Conservation (phyloP, 2,329 filamentous ascomycete genomes). For the Hirsutella minnesotensis region DNA sequence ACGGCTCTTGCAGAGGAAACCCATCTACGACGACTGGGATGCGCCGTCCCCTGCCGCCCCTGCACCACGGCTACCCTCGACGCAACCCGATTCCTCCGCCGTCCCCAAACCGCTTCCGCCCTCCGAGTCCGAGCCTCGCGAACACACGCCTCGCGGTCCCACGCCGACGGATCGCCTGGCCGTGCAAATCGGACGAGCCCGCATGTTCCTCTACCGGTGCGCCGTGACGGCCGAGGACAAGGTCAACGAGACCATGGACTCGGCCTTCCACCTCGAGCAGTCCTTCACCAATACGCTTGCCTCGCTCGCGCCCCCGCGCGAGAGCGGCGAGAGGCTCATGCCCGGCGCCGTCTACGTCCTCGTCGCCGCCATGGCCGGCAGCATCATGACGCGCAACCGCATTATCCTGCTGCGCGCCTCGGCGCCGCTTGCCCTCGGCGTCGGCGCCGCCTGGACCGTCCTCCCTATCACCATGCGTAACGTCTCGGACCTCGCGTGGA, state of each 20-base stretch:
- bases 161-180: constrained; percentile 87
- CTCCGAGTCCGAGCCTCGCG: constrained; percentile 2
- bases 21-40: constrained; percentile 71
- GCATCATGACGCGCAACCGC: constrained; percentile 79
- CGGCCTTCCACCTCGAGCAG: constrained; percentile 73
- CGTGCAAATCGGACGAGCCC: constrained; percentile 64
- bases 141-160: constrained; percentile 35
- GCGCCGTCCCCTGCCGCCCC: constrained; percentile 15
- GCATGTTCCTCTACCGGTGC: constrained; percentile 69
- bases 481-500: constrained; percentile 75
- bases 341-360: constrained; percentile 87
- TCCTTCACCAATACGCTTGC: constrained; percentile 84
- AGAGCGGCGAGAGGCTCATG: constrained; percentile 79
- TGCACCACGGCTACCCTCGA: neutral
- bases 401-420: constrained; percentile 70
- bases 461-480: constrained; percentile 87
- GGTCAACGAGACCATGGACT: constrained; percentile 72
- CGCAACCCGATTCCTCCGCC: neutral
- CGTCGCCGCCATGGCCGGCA: constrained; percentile 88
- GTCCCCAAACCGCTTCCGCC: neutral
- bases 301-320: constrained; percentile 72
- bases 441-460: constrained; percentile 73
- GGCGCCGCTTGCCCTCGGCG: constrained; percentile 66
- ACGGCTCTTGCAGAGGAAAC: constrained; percentile 36
- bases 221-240: constrained; percentile 65